Evolutionary conservation across 2,329 filamentous ascomycete genomes (phyloP).

Genomic region (Alternaria incomplexa): DNA sequence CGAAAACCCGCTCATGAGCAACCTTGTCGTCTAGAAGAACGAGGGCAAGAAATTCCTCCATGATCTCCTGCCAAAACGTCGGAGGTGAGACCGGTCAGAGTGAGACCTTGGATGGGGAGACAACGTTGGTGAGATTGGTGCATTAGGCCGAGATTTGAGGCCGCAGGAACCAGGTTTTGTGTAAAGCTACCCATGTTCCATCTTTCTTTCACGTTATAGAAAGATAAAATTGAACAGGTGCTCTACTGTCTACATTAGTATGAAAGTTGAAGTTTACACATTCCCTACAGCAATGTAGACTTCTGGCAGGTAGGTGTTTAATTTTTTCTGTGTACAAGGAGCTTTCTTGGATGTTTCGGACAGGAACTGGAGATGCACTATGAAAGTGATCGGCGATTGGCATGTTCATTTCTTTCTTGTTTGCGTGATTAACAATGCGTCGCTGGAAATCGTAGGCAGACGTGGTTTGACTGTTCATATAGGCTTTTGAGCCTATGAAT

Average conservation of each 20-base stretch:
- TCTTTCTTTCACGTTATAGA: too few species aligned
- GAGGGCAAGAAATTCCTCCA: neutral
- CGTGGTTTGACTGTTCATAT: neutral
- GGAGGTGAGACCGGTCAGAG: neutral
- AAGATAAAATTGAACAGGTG: too few species aligned
- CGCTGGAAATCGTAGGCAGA: neutral
- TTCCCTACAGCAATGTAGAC: too few species aligned
- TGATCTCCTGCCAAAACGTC: neutral
- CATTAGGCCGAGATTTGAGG: neutral
- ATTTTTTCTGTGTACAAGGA: too few species aligned
- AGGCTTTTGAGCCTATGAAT: neutral
- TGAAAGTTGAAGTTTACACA: too few species aligned
- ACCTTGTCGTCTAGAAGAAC: constrained; percentile 5
- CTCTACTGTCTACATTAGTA: too few species aligned
- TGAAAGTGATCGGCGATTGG: neutral
- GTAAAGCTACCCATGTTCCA: neutral
- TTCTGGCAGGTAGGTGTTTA: too few species aligned
- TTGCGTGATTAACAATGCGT: neutral
- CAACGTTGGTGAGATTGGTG: neutral
- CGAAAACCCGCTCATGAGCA: constrained; percentile 31
- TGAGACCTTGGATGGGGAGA: neutral
- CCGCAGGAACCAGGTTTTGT: neutral
- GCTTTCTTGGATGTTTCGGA: neutral
- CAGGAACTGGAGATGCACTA: neutral
- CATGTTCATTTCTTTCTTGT: neutral